These are phyloP conservation scores for Rhizophora mangle DNA, from an alignment of 345 rosid genomes.

Conservation along the genomic window DNA sequence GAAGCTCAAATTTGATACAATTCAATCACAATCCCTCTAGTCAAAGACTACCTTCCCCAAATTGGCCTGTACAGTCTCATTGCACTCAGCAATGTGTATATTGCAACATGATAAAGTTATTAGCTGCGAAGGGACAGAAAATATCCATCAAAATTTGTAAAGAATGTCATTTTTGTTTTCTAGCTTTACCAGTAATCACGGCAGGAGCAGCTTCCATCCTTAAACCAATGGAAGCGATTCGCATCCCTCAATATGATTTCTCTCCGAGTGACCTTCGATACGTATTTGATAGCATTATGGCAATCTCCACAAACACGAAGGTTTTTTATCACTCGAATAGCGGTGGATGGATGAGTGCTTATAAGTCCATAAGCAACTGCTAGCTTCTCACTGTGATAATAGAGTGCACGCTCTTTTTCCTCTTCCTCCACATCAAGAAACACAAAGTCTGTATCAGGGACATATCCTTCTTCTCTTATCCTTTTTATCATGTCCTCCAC, in stretches of 20 bases:
- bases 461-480: conserved; percentile 50
- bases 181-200: conserved; percentile 6
- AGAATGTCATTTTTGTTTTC: neutral
- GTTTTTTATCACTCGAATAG: conserved; percentile 20
- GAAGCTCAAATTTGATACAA: too few relatives aligned
- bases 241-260: conserved; percentile 54
- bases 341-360: conserved; percentile 39
- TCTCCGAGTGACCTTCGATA: conserved; percentile 42
- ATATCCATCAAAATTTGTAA: too few relatives aligned
- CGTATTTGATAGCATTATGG: conserved; percentile 16
- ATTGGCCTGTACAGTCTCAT: too few relatives aligned
- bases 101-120: too few relatives aligned
- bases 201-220: conserved; percentile 16
- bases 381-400: conserved; percentile 30
- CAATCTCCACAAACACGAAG: conserved; percentile 12
- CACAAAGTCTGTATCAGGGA: conserved; percentile 46
- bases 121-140: too few relatives aligned
- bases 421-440: conserved; percentile 53
- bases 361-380: conserved; percentile 17
- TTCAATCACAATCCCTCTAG: too few relatives aligned
- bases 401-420: conserved; percentile 43
- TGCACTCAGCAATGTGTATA: too few relatives aligned
- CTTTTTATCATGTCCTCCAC: conserved; percentile 40
- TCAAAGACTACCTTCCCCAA: too few relatives aligned
- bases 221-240: conserved; percentile 48